These are phyloP conservation scores for Lasiodiplodia gonubiensis DNA, from an alignment of 2,329 filamentous ascomycete genomes.

Conservation along the genomic window DNA sequence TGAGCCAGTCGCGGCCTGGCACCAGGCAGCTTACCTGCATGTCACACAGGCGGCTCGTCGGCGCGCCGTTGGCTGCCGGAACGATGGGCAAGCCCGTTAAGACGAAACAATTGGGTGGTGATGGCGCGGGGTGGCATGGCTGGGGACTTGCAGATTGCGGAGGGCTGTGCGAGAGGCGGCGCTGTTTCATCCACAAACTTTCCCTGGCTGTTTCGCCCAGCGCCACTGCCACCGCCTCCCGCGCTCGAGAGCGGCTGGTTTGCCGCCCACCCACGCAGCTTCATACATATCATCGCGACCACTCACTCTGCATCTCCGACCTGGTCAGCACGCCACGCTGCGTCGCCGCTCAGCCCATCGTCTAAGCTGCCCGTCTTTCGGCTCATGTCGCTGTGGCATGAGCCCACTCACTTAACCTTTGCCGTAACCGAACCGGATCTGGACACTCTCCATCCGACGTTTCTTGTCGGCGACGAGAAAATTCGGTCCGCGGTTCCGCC, in stretches of 20 bases:
- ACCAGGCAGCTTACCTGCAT: not conserved
- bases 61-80: not conserved
- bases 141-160: constrained; percentile 11
- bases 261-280: not conserved
- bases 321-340: no score
- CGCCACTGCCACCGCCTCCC: not conserved
- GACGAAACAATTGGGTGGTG: constrained; percentile 6
- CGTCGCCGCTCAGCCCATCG: not conserved
- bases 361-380: not conserved
- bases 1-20: not conserved
- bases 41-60: not conserved
- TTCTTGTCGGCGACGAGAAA: not conserved
- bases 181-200: constrained; percentile 17
- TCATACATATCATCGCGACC: not conserved
- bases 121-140: not conserved
- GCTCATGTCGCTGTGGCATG: not conserved
- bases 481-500: constrained; percentile 11
- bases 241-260: not conserved
- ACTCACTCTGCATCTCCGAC: not conserved
- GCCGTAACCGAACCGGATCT: constrained; percentile 8
- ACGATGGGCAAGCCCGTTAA: not conserved
- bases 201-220: constrained; percentile 15
- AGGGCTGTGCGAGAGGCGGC: not conserved
- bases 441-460: not conserved
- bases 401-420: not conserved